phyloP scores from a whole-genome alignment of 805 yeast genomes.

The Isabelozyma pseudorhagii region DNA sequence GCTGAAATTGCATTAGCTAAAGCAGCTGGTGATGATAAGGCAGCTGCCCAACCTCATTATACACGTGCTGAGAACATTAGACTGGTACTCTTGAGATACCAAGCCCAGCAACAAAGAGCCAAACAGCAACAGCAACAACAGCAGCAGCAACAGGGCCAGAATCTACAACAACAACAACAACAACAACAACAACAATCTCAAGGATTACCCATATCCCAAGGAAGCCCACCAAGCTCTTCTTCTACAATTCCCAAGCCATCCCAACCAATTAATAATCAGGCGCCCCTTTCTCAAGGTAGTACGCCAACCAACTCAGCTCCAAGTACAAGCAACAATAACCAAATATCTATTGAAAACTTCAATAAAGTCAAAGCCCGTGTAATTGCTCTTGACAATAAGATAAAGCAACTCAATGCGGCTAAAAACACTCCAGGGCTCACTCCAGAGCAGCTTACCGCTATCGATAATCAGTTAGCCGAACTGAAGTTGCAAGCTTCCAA shows the following conservation, averaged over 20 bases:
- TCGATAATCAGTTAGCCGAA: slow-evolving; percentile 49
- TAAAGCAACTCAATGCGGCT: slow-evolving; percentile 48
- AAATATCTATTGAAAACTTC: slow-evolving; percentile 31
- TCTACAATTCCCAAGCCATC: slow-evolving; percentile 1
- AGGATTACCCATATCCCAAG: not conserved
- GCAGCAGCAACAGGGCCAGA: slow-evolving; percentile 15
- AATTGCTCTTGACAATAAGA: slow-evolving; percentile 47
- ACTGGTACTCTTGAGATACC: slow-evolving; percentile 55
- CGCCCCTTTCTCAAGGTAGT: not conserved
- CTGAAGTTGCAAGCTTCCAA: slow-evolving; percentile 45
- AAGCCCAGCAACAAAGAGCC: slow-evolving; percentile 39
- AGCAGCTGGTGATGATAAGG: slow-evolving; percentile 56
- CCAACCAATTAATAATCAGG: not conserved
- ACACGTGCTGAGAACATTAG: slow-evolving; percentile 63
- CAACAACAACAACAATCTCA: slow-evolving; percentile 1
- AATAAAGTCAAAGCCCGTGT: slow-evolving; percentile 45
- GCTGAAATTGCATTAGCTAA: slow-evolving; percentile 61
- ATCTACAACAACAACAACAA: slow-evolving; percentile 1
- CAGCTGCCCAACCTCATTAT: slow-evolving; percentile 60
- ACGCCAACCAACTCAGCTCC: slow-evolving; percentile 3
- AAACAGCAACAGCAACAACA: slow-evolving; percentile 23
- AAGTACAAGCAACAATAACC: slow-evolving; percentile 7
- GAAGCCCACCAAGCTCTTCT: slow-evolving; percentile 2
- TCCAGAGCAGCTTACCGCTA: slow-evolving; percentile 41
- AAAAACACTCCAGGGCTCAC: slow-evolving; percentile 42